Base-by-base conservation (phyloP, 305 asterid species). In the Stenogyne calaminthoides region DNA sequence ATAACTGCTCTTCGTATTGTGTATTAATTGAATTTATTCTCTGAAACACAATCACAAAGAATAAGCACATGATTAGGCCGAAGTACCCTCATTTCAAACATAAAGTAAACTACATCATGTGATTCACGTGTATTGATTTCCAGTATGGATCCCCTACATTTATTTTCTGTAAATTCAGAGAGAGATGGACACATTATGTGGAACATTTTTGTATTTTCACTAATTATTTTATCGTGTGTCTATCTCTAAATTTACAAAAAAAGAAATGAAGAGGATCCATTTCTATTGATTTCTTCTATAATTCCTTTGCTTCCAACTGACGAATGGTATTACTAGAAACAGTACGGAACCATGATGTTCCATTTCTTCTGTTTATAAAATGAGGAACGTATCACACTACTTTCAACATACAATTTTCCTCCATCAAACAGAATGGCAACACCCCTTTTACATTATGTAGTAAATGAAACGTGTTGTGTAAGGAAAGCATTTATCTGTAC, bases 1-100 rank as follows among this genome's bases (percentile, higher is more conserved):
- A 79, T 61, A 92, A 83, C 76, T 88, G 97, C 84, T 89, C 98
- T 52, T 92, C 94, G 61, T 90, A 89, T 75, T 88, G 89, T 15
- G 78, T 74, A 25, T 91, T 89, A 84, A 95, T 92, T 59, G 84
- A 70, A 64, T 87, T 89, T 83, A 95, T 81, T 80, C 83, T 88
- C 98, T 90, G 88, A 71, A 76, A 79, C 51, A 65, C 10, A 52
- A 22, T 40, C 19, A 34, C 12, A 16, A 36, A 19, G n/a, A 49
- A 67, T 1, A 44, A 19, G 73, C n/a, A 59, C 71, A 66, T 44
- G 72, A 49, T 44, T 16, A 60, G 60, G 71, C 34, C 42, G 34
- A 62, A 44, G 36, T 25, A 51, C 32, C 39, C 67, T 27, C 34
- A 40, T 64, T n/a, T n/a, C n/a, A n/a, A 27, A 7, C 76, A 32